Evolutionary conservation across 1,139 yeast genomes (phyloP), one percentile per base, ranked within the genome.

Genomic region (Debaryomycetaceae sp.): DNA sequence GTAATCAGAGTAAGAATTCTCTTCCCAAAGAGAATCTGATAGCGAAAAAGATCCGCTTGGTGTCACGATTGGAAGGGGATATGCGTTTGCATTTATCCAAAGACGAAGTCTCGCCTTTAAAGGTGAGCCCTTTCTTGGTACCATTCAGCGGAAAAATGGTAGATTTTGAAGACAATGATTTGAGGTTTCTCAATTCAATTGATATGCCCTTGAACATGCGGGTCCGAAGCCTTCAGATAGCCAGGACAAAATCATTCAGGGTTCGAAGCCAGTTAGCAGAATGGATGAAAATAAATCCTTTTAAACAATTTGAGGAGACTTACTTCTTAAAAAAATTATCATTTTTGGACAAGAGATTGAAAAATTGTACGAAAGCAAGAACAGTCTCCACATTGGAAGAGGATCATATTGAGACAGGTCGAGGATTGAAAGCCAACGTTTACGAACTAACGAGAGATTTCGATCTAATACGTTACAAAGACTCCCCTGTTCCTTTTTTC

Each of bases 261-360:
- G 57, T 65, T 1, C 55, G 62, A 37, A 46, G 62, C 5, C 76
- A 71, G 47, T 52, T 71, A n/a, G 52, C 60, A 6, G 70, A 71
- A 46, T 74, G 79, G 79, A 62, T 71, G 58, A 57, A 58, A 23
- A 45, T 72, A 13, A 58, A 62, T 35, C 78, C 78, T 0, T 70
- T 71, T 45, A 52, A 55, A 13, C 65, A 66, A 45, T 64, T 68
- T 42, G 58, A 64, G 35, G 66, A 63, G 39, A 52, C 61, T 4
- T 66, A 53, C 44, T 60, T 65, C 30, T 42, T 55, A 27, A 57
- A 57, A 38, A 53, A 52, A 38, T 42, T 57, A 14, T 39, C 40
- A 34, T 49, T 49, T 24, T 45, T 56, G 9, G 45, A 46, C 22
- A 44, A 42, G 6, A 46, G 46, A 39, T 48, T 58, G 42, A 40